These are phyloP conservation scores for Lactarius sp. DNA, from an alignment of 768 basidiomycete genomes.

Conservation along the genomic window DNA sequence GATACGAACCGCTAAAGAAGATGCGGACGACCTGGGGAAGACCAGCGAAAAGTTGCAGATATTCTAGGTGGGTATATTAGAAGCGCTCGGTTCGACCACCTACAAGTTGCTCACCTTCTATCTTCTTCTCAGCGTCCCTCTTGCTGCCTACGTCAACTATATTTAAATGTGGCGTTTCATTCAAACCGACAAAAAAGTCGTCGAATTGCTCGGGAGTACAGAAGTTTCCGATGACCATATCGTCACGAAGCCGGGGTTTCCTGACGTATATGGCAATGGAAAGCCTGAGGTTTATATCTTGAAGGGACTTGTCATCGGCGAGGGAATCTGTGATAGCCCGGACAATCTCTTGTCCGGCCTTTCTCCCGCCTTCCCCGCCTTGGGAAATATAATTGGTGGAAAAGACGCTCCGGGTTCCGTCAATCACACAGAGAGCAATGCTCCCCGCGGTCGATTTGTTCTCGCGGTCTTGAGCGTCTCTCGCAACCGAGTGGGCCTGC, in stretches of 20 bases:
- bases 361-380: constrained; percentile 16
- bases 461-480: neutral
- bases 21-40: constrained; percentile 18
- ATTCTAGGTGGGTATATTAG: constrained; percentile 10
- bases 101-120: constrained; percentile 9
- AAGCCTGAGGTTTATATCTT: neutral
- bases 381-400: constrained; percentile 7
- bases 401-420: constrained; percentile 22
- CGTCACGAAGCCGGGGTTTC: constrained; percentile 12
- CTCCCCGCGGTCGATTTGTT: neutral
- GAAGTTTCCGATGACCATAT: constrained; percentile 4
- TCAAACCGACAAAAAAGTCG: constrained; percentile 17
- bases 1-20: constrained; percentile 18
- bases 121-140: constrained; percentile 17
- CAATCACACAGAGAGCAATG: constrained; percentile 22
- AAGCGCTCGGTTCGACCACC: neutral
- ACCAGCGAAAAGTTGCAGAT: constrained; percentile 16
- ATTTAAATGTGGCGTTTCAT: constrained; percentile 13
- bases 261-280: constrained; percentile 17
- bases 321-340: constrained; percentile 6
- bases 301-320: constrained; percentile 3
- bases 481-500: constrained; percentile 15
- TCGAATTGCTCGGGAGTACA: constrained; percentile 19
- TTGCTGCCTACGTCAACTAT: constrained; percentile 21
- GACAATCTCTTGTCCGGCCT: constrained; percentile 20